Evolutionary conservation across 805 yeast species (phyloP), one percentile per base, ranked within the genome.

Genomic region (Schizosaccharomyces cryophilus): DNA sequence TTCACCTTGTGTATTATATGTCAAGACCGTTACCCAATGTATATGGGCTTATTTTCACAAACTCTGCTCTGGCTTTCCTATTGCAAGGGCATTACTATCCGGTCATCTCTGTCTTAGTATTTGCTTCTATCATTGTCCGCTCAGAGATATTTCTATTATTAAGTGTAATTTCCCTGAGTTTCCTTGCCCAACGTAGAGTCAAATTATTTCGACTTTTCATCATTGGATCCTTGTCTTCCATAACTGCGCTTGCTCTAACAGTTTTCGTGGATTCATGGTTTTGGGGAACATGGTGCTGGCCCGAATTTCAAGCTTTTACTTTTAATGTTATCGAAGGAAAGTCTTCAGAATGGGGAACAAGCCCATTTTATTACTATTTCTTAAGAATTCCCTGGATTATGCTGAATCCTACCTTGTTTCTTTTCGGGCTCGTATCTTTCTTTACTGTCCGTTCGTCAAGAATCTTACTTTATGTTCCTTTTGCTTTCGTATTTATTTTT

Each of bases 301-400:
- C 97, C 0, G 96, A 89, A 70, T 61, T 86, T 1, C 77, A 77
- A 60, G 79, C 90, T 0, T 82, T 89, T 66, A 60, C 79, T 15
- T 89, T 80, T 73, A 90, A 90, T 69, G 84, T 86, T 1, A 62
- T 88, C n/a, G 70, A 78, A 9, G 95, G 95, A 1, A 80, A 85
- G 51, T 75, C 95, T 0, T 69, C 78, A 1, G 75, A 80, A 17
- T 90, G 96, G 96, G 97, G 96, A 0, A 77, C 31, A 59, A 89
- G 85, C 69, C 95, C 97, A 4, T 78, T 76, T 66, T 64, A 70
- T 45, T 78, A 85, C 0, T 90, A 90, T 71, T 82, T 87, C 66
- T 70, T 77, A 2, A 75, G 74, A 65, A 66, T 72, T 67, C 81
- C 75, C n/a, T 71, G 70, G 60, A 64, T 73, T 35, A 61, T 71